These are phyloP conservation scores for Incumbomyces delicatus DNA, from an alignment of 2,329 filamentous ascomycete species.

Conservation along the genomic window DNA sequence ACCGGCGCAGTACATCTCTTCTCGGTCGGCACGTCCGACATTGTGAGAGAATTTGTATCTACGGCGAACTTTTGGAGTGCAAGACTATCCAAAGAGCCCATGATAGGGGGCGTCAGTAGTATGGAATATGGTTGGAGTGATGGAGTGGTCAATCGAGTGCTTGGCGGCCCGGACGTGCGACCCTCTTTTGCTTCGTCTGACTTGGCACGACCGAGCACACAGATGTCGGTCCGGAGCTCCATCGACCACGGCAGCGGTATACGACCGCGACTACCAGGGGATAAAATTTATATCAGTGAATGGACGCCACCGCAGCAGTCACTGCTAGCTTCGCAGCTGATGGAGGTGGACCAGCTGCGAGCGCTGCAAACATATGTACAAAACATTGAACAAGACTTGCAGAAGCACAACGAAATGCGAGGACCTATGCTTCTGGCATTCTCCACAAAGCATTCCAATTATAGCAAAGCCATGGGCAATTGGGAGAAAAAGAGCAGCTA, in stretches of 20 bases:
- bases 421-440: slow-evolving; percentile 83
- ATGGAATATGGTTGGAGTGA: slow-evolving; percentile 97
- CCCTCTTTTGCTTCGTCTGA: slow-evolving; percentile 11
- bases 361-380: slow-evolving; percentile 69
- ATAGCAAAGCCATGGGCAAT: slow-evolving; percentile 77
- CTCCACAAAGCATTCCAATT: slow-evolving; percentile 72
- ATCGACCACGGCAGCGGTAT: slow-evolving; percentile 54
- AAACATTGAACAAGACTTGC: slow-evolving; percentile 74
- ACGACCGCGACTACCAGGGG: slow-evolving; percentile 65
- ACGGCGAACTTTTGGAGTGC: slow-evolving; percentile 98
- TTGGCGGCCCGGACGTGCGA: slow-evolving; percentile 43
- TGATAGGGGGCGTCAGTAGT: slow-evolving; percentile 88
- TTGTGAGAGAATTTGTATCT: slow-evolving; percentile 85
- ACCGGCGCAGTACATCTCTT: slow-evolving; percentile 96
- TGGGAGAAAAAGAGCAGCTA: slow-evolving; percentile 96
- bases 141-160: slow-evolving; percentile 65
- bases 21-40: slow-evolving; percentile 90
- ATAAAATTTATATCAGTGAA: slow-evolving; percentile 72
- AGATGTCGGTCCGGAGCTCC: slow-evolving; percentile 55
- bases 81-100: slow-evolving; percentile 80
- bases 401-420: slow-evolving; percentile 78
- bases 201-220: slow-evolving; percentile 43
- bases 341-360: slow-evolving; percentile 71
- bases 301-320: slow-evolving; percentile 86
- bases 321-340: slow-evolving; percentile 69